These are phyloP conservation scores for Monosporozyma aerobia DNA, from an alignment of 805 yeast species.

Conservation along the genomic window DNA sequence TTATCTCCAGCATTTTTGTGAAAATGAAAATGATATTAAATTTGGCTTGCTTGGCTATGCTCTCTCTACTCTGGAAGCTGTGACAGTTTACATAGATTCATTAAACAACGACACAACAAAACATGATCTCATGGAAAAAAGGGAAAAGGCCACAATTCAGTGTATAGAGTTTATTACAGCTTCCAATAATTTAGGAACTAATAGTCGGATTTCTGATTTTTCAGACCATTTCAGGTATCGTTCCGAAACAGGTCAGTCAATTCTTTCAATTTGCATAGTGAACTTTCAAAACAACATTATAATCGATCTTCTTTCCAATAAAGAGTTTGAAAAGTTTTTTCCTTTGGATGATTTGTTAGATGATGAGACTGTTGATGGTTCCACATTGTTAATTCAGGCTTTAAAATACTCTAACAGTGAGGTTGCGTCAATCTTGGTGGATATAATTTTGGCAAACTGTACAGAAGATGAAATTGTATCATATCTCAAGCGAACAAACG, in stretches of 20 bases:
- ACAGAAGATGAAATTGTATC: constrained; percentile 37
- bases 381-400: constrained; percentile 53
- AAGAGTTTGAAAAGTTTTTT: constrained; percentile 36
- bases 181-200: constrained; percentile 26
- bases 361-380: constrained; percentile 48
- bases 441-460: constrained; percentile 35
- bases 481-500: constrained; percentile 47
- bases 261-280: constrained; percentile 53
- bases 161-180: constrained; percentile 18
- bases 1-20: constrained; percentile 50
- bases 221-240: constrained; percentile 31
- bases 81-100: constrained; percentile 40
- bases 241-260: constrained; percentile 58
- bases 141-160: constrained; percentile 15
- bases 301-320: constrained; percentile 34
- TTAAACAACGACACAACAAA: background rate
- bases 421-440: constrained; percentile 39
- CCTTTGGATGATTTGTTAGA: constrained; percentile 58
- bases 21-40: constrained; percentile 32
- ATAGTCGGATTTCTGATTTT: constrained; percentile 4
- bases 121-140: background rate
- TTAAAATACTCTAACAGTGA: constrained; percentile 44
- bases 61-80: constrained; percentile 77
- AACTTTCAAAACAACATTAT: constrained; percentile 39
- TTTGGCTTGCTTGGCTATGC: constrained; percentile 67